Conservation (phyloP, 371 early-diverging fungal genomes). For the Mortierella sp. region DNA sequence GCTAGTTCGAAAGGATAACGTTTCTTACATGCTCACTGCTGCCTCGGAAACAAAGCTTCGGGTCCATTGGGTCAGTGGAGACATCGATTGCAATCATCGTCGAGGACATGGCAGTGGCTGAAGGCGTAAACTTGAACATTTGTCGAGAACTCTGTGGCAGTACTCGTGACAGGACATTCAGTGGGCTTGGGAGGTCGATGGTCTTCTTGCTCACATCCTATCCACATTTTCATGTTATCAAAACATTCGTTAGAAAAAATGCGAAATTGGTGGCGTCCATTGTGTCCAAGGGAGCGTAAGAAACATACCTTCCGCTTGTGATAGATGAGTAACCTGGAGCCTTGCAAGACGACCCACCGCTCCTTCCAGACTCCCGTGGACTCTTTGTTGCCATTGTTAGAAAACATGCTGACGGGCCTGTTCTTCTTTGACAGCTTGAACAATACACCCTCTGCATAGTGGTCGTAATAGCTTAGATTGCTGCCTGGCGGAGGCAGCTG, state of each 20-base stretch:
- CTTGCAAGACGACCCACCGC: conserved; percentile 55
- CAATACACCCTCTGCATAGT: conserved; percentile 49
- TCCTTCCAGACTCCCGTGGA: conserved; percentile 50
- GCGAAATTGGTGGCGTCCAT: not conserved
- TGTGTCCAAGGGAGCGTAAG: not conserved
- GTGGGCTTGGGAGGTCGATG: conserved; percentile 32
- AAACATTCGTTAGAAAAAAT: not conserved
- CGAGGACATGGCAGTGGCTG: conserved; percentile 26
- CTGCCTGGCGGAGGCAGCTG: conserved; percentile 42
- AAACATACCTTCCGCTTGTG: conserved; percentile 50
- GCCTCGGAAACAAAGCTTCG: conserved; percentile 52
- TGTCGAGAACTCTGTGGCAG: conserved; percentile 26
- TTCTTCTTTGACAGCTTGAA: conserved; percentile 55
- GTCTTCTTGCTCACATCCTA: conserved; percentile 47
- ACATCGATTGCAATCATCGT: conserved; percentile 33
- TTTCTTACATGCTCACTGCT: conserved; percentile 42
- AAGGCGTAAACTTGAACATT: conserved; percentile 17
- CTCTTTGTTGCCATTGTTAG: conserved; percentile 26
- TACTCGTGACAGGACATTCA: conserved; percentile 17
- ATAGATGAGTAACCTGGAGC: conserved; percentile 36
- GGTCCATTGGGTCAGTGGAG: conserved; percentile 27
- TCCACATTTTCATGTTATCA: not conserved
- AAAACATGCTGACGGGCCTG: conserved; percentile 36
- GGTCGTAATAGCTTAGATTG: conserved; percentile 35
- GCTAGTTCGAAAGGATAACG: not conserved